phyloP scores from a whole-genome alignment of 306 rosid genomes.

The Prunus mongolica region DNA sequence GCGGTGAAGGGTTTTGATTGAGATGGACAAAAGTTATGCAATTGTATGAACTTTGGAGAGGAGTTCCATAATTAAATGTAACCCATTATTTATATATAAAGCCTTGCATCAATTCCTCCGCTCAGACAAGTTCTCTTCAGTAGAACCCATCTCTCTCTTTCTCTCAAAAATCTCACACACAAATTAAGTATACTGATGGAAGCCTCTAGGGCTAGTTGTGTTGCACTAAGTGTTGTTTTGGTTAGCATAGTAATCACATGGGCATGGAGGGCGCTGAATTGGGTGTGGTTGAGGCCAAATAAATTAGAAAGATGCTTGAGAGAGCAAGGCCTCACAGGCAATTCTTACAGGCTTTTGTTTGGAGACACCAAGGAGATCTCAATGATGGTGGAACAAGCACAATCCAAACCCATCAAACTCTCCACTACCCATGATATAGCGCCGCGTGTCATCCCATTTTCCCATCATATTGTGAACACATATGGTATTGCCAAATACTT shows the following conservation, averaged over 20 bases:
- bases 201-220: neutral
- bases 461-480: neutral
- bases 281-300: slow-evolving; percentile 34
- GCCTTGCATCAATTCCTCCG: no score
- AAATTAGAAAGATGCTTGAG: slow-evolving; percentile 26
- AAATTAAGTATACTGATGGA: slow-evolving; percentile 2
- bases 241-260: neutral
- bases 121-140: no score
- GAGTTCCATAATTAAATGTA: no score
- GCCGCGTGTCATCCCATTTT: slow-evolving; percentile 8
- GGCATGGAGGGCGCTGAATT: slow-evolving; percentile 18
- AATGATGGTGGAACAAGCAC: slow-evolving; percentile 5
- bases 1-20: no score
- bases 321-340: slow-evolving; percentile 33
- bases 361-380: slow-evolving; percentile 31
- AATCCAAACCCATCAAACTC: slow-evolving; percentile 30
- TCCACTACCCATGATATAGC: slow-evolving; percentile 17
- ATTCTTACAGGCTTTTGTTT: slow-evolving; percentile 24
- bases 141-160: neutral
- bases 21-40: no score
- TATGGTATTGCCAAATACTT: slow-evolving; percentile 11
- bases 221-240: neutral
- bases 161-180: neutral
- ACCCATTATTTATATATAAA: no score
- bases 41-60: no score